Percentiles rank a stretch among this genome's conserved stretches.
phyloP scores from a whole-genome alignment of 108 stramenopile genomes.

The Mayamaea pseudoterrestris region DNA sequence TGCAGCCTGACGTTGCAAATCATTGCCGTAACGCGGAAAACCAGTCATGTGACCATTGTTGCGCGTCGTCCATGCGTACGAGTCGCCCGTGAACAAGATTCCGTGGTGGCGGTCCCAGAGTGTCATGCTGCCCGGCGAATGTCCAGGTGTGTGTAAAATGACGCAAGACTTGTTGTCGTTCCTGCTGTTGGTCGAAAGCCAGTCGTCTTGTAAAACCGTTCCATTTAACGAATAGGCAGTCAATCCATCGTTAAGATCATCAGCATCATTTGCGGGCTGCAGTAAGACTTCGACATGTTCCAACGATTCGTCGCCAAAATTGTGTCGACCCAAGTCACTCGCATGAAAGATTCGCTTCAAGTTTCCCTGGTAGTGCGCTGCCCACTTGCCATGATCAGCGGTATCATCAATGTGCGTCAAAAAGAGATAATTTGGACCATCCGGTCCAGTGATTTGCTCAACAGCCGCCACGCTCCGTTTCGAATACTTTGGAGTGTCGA shows the following conservation, averaged over 20 bases:
- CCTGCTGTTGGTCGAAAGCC: neutral
- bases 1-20: constrained; percentile 22
- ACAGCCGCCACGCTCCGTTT: constrained; percentile 23
- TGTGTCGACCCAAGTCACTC: constrained; percentile 46
- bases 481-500: constrained; percentile 44
- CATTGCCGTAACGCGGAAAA: constrained; percentile 50
- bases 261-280: neutral
- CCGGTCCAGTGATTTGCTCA: constrained; percentile 18
- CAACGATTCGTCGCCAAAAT: constrained; percentile 52
- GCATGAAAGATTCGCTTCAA: constrained; percentile 58
- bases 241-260: constrained; percentile 2
- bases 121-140: constrained; percentile 54
- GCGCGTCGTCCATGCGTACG: constrained; percentile 39
- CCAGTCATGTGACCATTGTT: constrained; percentile 41
- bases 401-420: constrained; percentile 69
- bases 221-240: constrained; percentile 25
- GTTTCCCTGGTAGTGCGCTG: constrained; percentile 23
- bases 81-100: constrained; percentile 58
- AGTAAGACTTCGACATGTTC: constrained; percentile 52
- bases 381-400: constrained; percentile 56
- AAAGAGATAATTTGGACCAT: constrained; percentile 41
- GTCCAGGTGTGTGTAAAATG: constrained; percentile 59
- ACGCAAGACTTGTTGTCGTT: too few relatives aligned
- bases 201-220: neutral
- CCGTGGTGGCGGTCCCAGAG: constrained; percentile 15